phyloP scores from a whole-genome alignment of 176 grass and related monocot species.

The Oryza punctata region DNA sequence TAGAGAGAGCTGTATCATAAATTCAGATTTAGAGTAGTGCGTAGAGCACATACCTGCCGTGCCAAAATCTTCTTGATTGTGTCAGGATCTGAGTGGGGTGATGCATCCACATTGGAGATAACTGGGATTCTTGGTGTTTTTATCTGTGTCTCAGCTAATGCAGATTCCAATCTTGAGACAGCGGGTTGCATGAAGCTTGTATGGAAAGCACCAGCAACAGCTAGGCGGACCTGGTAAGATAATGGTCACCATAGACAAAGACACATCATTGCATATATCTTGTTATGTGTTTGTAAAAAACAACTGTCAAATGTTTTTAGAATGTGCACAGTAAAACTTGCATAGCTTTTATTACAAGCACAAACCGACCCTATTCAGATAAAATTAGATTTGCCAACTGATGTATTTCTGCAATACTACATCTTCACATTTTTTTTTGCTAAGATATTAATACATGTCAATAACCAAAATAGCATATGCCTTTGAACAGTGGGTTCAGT shows the following conservation, averaged over 20 bases:
- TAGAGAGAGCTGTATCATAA: background rate
- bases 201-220: constrained; percentile 91
- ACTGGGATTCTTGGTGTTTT: constrained; percentile 80
- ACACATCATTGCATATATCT: background rate
- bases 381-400: background rate
- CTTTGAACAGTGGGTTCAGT: background rate
- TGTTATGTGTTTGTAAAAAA: background rate
- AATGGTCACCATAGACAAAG: background rate
- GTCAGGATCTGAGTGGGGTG: constrained; percentile 74
- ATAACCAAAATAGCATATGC: background rate
- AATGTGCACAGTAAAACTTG: background rate
- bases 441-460: background rate
- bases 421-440: background rate
- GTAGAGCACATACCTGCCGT: constrained; percentile 50
- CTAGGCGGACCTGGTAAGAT: constrained; percentile 69
- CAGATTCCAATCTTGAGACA: constrained; percentile 86
- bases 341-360: background rate
- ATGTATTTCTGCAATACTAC: background rate
- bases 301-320: background rate
- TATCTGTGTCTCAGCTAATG: constrained; percentile 70
- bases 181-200: constrained; percentile 90
- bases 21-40: constrained; percentile 1
- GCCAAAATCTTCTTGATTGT: constrained; percentile 89
- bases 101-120: constrained; percentile 93
- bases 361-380: background rate